These are phyloP conservation scores for Naematelia aurantialba DNA, from an alignment of 768 basidiomycete genomes.

Conservation along the genomic window DNA sequence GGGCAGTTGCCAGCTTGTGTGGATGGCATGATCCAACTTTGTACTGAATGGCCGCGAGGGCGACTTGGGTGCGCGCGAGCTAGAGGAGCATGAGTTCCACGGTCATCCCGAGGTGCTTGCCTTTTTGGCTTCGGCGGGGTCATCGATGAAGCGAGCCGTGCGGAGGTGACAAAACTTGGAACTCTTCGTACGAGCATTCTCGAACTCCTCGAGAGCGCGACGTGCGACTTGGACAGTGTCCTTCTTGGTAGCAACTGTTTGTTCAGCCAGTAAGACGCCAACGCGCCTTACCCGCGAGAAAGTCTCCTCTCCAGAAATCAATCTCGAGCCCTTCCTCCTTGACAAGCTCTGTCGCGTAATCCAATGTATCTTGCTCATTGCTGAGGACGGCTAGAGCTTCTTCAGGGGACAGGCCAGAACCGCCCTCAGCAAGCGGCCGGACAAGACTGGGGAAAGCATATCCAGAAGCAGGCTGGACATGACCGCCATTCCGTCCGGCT, in stretches of 20 bases:
- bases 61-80: background rate
- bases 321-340: conserved; percentile 25
- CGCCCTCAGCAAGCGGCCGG: conserved; percentile 18
- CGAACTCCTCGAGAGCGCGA: background rate
- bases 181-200: background rate
- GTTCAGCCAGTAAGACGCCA: background rate
- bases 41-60: background rate
- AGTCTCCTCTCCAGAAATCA: conserved; percentile 27
- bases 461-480: conserved; percentile 28
- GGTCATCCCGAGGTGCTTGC: background rate
- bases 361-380: conserved; percentile 31
- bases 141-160: conserved; percentile 4
- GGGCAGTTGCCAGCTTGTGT: conserved; percentile 28
- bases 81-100: background rate
- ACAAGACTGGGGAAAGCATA: conserved; percentile 9
- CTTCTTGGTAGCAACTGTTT: background rate
- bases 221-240: background rate
- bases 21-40: background rate
- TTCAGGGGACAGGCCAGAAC: conserved; percentile 27
- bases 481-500: conserved; percentile 34
- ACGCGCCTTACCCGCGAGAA: background rate
- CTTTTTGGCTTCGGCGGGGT: conserved; percentile 4
- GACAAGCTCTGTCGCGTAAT: conserved; percentile 28
- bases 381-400: conserved; percentile 33
- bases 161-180: background rate